These are phyloP conservation scores for Fusarium anguioides DNA, from an alignment of 2,329 filamentous ascomycete genomes.

Conservation along the genomic window DNA sequence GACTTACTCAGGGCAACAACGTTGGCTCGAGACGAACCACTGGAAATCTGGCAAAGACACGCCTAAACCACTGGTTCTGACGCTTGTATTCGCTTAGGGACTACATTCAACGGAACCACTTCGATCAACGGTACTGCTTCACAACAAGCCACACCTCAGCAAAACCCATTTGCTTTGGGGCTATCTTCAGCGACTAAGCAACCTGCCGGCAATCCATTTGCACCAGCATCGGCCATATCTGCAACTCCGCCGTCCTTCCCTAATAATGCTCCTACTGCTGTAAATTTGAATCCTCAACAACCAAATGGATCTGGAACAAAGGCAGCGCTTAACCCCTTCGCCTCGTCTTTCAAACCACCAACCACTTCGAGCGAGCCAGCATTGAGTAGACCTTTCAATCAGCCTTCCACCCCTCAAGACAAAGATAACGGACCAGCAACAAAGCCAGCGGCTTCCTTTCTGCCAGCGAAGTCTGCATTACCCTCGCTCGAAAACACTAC, in stretches of 20 bases:
- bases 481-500: background rate
- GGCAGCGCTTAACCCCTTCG: conserved; percentile 30
- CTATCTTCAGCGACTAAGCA: conserved; percentile 3
- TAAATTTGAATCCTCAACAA: conserved; percentile 1
- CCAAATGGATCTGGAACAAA: conserved; percentile 5
- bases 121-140: conserved; percentile 24
- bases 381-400: conserved; percentile 21
- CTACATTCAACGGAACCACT: conserved; percentile 38
- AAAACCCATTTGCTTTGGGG: conserved; percentile 41
- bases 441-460: conserved; percentile 16
- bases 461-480: conserved; percentile 3
- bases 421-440: background rate
- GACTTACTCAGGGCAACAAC: conserved; percentile 27
- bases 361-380: background rate
- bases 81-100: conserved; percentile 46
- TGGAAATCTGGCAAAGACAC: conserved; percentile 45
- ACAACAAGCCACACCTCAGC: conserved; percentile 31
- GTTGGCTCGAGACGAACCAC: conserved; percentile 45
- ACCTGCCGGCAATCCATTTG: conserved; percentile 38
- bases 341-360: conserved; percentile 13
- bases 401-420: conserved; percentile 1
- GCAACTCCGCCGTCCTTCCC: conserved; percentile 10
- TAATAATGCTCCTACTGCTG: conserved; percentile 7
- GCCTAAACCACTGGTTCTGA: conserved; percentile 46
- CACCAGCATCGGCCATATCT: conserved; percentile 18